A percentile compares a stretch with the other conserved stretches of the same genome.
phyloP scores from a whole-genome alignment of 108 stramenopile species.

The Pseudonitzschia multistriata region DNA sequence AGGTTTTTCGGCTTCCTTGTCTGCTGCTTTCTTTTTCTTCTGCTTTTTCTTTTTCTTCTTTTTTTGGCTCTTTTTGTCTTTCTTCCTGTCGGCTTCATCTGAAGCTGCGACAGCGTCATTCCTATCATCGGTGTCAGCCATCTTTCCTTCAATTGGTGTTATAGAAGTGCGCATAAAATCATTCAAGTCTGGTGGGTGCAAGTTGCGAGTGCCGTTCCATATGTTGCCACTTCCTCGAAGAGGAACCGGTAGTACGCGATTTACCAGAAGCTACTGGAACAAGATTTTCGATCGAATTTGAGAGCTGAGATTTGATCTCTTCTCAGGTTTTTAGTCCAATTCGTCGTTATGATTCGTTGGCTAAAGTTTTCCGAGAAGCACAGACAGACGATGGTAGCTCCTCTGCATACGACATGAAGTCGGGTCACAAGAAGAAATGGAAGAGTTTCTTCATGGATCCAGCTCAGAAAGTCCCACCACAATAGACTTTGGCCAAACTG shows the following conservation, averaged over 20 bases:
- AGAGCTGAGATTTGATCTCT: not conserved
- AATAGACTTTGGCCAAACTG: no score
- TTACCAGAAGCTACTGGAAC: no score
- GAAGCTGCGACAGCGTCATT: not conserved
- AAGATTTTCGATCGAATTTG: not conserved
- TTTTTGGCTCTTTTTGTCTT: slow-evolving; percentile 25
- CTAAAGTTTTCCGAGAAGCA: not conserved
- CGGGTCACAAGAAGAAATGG: no score
- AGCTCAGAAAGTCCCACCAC: no score
- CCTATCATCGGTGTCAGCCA: not conserved
- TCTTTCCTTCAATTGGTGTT: not conserved
- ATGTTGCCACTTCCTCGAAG: no score
- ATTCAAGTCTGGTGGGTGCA: no score
- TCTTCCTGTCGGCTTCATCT: not conserved
- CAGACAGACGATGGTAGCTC: not conserved
- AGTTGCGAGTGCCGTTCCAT: no score
- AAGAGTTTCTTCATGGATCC: no score
- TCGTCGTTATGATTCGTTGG: not conserved
- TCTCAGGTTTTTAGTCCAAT: not conserved
- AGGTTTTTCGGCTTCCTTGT: not conserved
- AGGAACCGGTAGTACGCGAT: no score
- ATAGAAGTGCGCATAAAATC: no score
- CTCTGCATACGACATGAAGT: no score
- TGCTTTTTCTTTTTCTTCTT: slow-evolving; percentile 28
- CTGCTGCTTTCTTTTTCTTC: slow-evolving; percentile 18